Evolutionary conservation across 345 rosid genomes (phyloP), one percentile per base, ranked within the genome.

Genomic region (Moricandia arvensis): DNA sequence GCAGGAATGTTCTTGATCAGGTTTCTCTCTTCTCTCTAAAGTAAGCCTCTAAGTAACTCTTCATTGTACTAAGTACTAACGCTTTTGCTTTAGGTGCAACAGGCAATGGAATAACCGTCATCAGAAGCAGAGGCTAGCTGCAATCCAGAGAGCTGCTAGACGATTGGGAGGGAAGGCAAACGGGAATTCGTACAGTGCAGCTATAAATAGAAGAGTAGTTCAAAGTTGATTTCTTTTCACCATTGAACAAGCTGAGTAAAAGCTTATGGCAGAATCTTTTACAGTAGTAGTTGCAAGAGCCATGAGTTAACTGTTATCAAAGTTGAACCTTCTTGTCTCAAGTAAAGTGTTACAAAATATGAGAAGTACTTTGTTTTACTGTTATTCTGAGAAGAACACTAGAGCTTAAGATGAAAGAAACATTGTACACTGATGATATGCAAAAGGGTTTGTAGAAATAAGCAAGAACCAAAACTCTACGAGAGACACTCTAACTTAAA

Each of bases 1-100:
- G 93, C 96, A 21, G 77, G 89, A 30, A 35, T 89, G 69, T 83
- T 91, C 77, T 71, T 86, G 69, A 89, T 89, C 96, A 92, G 78
- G 78, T 68, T 49, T 72, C 51, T 12, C 45, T 12, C 72, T 62
- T 68, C 45, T 49, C 57, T 34, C 24, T 31, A 34, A 45, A 7
- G 38, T 7, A 30, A 59, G 37, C 21, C 12, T 13, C 5, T 13
- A 6, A 27, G 13, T 8, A 29, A 1, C 6, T 34, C 16, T 8
- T 33, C 24, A 21, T 21, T 21, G 24, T 21, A 21, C n/a, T n/a
- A n/a, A 7, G 0, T 67, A 33, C 41, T 68, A 55, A 68, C 4
- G 0, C 24, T 33, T n/a, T n/a, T 63, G 43, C 30, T 15, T 33
- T 55, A 24, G 45, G 17, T 53, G 6, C 31, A 51, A 54, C 57